Conservation (phyloP, 345 rosid species). For the Turnera subulata region DNA sequence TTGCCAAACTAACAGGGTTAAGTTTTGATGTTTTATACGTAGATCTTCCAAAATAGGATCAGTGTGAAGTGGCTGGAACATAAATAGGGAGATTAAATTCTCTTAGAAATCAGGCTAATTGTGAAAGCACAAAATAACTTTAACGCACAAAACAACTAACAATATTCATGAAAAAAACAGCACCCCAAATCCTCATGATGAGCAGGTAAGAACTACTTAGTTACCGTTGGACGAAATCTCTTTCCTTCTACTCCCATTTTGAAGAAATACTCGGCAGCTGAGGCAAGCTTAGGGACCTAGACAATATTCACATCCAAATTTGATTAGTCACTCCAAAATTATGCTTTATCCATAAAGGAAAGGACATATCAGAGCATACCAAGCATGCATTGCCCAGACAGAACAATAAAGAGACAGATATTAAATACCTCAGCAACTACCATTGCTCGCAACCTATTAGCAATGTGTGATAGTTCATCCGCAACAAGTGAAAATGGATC, state of each 20-base stretch:
- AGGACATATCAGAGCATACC: constrained; percentile 1
- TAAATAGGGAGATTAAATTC: background rate
- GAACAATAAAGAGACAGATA: constrained; percentile 6
- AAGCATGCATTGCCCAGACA: constrained; percentile 5
- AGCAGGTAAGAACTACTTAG: background rate
- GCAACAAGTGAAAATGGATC: constrained; percentile 97
- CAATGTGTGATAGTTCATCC: constrained; percentile 81
- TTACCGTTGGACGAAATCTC: constrained; percentile 93
- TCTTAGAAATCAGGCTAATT: background rate
- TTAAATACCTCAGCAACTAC: constrained; percentile 74
- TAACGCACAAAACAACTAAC: background rate
- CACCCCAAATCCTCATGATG: background rate
- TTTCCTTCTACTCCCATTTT: constrained; percentile 89
- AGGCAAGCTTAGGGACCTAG: constrained; percentile 94
- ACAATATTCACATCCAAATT: constrained; percentile 11
- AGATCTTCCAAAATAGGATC: too few relatives aligned
- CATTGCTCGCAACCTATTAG: constrained; percentile 73
- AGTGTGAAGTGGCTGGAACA: too few relatives aligned
- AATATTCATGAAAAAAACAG: background rate
- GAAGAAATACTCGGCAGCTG: constrained; percentile 95
- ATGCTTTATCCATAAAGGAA: constrained; percentile 4
- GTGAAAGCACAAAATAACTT: background rate
- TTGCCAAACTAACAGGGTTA: too few relatives aligned
- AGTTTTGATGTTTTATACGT: too few relatives aligned
- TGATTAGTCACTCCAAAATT: constrained; percentile 21